phyloP scores from a whole-genome alignment of 148 eudicot genomes.

The Camellia granthamiana region DNA sequence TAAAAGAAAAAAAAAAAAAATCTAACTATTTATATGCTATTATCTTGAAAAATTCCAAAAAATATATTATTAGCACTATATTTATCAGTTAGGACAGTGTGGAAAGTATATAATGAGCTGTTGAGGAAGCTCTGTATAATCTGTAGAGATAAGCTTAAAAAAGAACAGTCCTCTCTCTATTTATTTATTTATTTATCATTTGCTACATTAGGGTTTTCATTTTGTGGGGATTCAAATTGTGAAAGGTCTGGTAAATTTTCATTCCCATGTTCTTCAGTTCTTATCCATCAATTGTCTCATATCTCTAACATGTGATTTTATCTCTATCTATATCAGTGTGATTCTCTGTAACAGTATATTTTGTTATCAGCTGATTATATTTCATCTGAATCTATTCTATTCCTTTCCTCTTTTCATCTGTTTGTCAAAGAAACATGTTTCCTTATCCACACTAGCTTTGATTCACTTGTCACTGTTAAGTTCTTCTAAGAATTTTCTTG shows the following conservation, averaged over 20 bases:
- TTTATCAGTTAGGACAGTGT: neutral
- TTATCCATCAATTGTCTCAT: neutral
- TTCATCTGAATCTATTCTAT: conserved; percentile 26
- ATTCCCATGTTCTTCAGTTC: conserved; percentile 2
- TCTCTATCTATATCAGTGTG: neutral
- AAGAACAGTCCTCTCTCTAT: neutral
- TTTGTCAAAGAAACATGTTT: neutral
- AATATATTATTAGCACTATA: neutral
- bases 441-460: neutral
- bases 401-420: conserved; percentile 2
- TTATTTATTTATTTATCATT: neutral
- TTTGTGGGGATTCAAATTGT: conserved; percentile 10
- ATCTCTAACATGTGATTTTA: neutral
- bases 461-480: neutral
- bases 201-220: conserved; percentile 1
- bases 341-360: neutral
- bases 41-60: too few species aligned
- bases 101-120: neutral
- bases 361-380: neutral
- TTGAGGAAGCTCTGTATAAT: conserved; percentile 7
- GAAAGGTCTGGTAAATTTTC: conserved; percentile 13
- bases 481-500: neutral
- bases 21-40: too few species aligned
- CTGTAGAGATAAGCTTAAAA: conserved; percentile 7
- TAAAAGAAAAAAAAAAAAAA: too few species aligned